Evolutionary conservation across 805 yeast genomes (phyloP), one percentile per base, ranked within the genome.

Genomic region (Monosporozyma siamensis): DNA sequence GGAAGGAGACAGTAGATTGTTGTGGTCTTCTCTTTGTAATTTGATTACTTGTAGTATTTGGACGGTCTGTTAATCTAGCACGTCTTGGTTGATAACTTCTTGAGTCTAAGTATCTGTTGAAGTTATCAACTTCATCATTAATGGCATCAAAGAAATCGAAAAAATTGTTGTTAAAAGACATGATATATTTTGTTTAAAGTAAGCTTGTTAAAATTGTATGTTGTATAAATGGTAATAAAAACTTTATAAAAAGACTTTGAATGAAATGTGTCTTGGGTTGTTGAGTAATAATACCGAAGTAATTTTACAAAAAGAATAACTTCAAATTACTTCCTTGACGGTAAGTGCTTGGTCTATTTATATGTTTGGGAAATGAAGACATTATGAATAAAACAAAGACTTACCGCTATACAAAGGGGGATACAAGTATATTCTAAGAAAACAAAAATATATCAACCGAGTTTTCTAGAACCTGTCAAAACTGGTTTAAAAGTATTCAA

Each of bases 91-190:
- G 54, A 45, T 51, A 49, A 7, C 66, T 65, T 41, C 50, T 52
- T 11, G 46, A 43, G 39, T 58, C 58, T 43, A 68, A 50, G 32
- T 62, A 41, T 25, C 60, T 53, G 49, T 66, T 64, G 56, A 69
- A 62, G 22, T 62, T 59, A 21, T 59, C 63, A 32, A 69, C 71
- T 44, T 69, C 74, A 30, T 61, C 62, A 53, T 61, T 64, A 49
- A 69, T 65, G 49, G 59, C 57, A 46, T 70, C 72, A 44, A 69
- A 69, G 51, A 70, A 68, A 46, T 58, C 60, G 59, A 61, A 67
- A 52, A 69, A 69, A 61, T 73, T 73, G 40, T 67, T 59, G 57
- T 60, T 58, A 47, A 54, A 61, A 31, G 66, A 55, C 66, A 62
- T 63, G 21, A 24, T 36, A 22, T n/a, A 18, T 9, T 39, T 40